These are phyloP conservation scores for Stipa capillata DNA, from an alignment of 176 grass and related monocot species.

Conservation along the genomic window DNA sequence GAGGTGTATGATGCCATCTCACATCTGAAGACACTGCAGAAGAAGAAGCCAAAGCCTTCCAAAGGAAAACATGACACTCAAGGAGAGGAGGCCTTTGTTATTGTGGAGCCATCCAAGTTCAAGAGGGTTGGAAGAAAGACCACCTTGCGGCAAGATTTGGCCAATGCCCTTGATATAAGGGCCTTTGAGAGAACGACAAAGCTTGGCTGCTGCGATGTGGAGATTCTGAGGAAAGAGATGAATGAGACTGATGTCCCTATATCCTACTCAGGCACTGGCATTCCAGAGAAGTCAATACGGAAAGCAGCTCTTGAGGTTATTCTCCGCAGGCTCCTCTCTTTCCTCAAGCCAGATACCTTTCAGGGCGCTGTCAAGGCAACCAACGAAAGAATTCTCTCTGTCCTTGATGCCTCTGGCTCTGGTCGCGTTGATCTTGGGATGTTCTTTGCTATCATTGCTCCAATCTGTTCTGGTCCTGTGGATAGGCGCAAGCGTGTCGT, in stretches of 20 bases:
- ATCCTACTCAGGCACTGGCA: conserved; percentile 73
- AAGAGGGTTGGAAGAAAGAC: conserved; percentile 69
- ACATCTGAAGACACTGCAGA: conserved; percentile 89
- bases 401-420: conserved; percentile 76
- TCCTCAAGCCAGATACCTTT: conserved; percentile 90
- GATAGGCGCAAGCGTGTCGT: conserved; percentile 61
- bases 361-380: conserved; percentile 83
- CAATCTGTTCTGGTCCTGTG: conserved; percentile 66
- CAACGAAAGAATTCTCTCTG: conserved; percentile 82
- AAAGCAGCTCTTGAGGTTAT: conserved; percentile 89
- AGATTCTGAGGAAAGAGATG: conserved; percentile 82
- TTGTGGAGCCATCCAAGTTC: conserved; percentile 94
- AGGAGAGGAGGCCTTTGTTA: conserved; percentile 50
- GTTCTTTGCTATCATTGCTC: conserved; percentile 91
- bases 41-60: conserved; percentile 59
- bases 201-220: conserved; percentile 57
- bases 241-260: conserved; percentile 90
- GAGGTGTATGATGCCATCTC: conserved; percentile 97
- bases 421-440: conserved; percentile 89
- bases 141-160: conserved; percentile 73
- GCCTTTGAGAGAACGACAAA: conserved; percentile 75
- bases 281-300: conserved; percentile 83
- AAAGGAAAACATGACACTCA: conserved; percentile 46
- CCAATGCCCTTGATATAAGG: conserved; percentile 94
- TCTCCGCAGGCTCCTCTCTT: conserved; percentile 72